These are phyloP conservation scores for Trichoderma asperelloides DNA, from an alignment of 495 filamentous ascomycete genomes.

Conservation along the genomic window DNA sequence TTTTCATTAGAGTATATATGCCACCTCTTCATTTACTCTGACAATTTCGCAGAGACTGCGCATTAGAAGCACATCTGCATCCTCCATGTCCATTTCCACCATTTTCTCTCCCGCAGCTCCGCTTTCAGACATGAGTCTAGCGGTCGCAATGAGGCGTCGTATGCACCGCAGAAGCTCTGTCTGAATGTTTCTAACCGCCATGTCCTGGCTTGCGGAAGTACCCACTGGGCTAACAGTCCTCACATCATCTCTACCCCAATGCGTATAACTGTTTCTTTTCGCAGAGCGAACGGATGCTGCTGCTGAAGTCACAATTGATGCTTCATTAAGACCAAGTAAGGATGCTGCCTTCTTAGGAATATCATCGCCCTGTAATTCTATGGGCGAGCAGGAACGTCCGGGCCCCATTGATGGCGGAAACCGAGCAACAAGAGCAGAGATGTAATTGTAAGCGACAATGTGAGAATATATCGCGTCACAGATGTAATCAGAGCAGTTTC, in stretches of 20 bases:
- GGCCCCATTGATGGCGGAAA: neutral
- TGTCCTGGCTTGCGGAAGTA: neutral
- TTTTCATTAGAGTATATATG: neutral
- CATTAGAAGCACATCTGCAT: neutral
- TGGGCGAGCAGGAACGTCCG: neutral
- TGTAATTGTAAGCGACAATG: conserved; percentile 53
- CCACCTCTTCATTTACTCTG: conserved; percentile 7
- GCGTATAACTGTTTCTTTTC: neutral
- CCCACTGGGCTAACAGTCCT: neutral
- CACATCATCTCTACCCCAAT: neutral
- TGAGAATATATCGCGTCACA: conserved; percentile 58
- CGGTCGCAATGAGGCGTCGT: conserved; percentile 3
- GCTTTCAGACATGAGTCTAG: conserved; percentile 2
- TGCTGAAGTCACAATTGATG: neutral
- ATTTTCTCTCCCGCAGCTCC: neutral
- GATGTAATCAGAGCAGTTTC: conserved; percentile 42
- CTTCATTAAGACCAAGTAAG: neutral
- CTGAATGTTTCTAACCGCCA: neutral
- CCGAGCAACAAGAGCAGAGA: conserved; percentile 18
- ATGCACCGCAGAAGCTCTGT: conserved; percentile 3
- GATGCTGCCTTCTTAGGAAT: conserved; percentile 10
- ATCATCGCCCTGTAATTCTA: neutral
- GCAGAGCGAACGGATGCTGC: neutral
- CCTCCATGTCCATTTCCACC: conserved; percentile 8
- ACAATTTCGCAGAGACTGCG: conserved; percentile 12